These are phyloP conservation scores for Neonothopanus nambi DNA, from an alignment of 1,284 basidiomycete species.

Conservation along the genomic window DNA sequence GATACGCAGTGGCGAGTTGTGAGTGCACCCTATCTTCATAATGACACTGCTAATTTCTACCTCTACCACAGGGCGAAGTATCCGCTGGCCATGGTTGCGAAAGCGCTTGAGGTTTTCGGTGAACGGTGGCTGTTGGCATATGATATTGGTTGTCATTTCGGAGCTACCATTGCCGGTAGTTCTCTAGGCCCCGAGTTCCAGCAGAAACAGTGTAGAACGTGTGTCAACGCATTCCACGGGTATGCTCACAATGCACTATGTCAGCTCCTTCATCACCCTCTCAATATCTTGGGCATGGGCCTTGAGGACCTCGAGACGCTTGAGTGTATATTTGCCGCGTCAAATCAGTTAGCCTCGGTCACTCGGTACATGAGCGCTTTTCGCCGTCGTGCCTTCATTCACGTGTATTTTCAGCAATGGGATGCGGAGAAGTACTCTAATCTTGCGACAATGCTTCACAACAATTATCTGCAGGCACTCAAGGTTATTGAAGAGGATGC, in stretches of 20 bases:
- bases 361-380: conserved; percentile 10
- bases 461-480: conserved; percentile 15
- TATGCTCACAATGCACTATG: conserved; percentile 29
- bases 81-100: conserved; percentile 30
- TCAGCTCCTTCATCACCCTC: conserved; percentile 31
- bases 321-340: conserved; percentile 26
- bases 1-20: conserved; percentile 37
- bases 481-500: conserved; percentile 22
- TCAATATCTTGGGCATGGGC: conserved; percentile 29
- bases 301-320: conserved; percentile 36
- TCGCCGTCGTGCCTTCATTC: conserved; percentile 21
- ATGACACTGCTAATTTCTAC: neutral
- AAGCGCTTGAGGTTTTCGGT: conserved; percentile 25
- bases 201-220: conserved; percentile 13
- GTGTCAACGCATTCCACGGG: conserved; percentile 22
- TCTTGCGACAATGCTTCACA: conserved; percentile 14
- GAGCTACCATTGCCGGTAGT: conserved; percentile 25
- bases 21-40: neutral
- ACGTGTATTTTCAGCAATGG: conserved; percentile 22
- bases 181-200: conserved; percentile 30
- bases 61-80: conserved; percentile 35
- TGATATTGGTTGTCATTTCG: conserved; percentile 36
- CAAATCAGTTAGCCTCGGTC: neutral
- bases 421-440: conserved; percentile 23
- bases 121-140: conserved; percentile 27